Base-by-base conservation (phyloP, 2,329 filamentous ascomycete species). In the Juglanconis oblonga region DNA sequence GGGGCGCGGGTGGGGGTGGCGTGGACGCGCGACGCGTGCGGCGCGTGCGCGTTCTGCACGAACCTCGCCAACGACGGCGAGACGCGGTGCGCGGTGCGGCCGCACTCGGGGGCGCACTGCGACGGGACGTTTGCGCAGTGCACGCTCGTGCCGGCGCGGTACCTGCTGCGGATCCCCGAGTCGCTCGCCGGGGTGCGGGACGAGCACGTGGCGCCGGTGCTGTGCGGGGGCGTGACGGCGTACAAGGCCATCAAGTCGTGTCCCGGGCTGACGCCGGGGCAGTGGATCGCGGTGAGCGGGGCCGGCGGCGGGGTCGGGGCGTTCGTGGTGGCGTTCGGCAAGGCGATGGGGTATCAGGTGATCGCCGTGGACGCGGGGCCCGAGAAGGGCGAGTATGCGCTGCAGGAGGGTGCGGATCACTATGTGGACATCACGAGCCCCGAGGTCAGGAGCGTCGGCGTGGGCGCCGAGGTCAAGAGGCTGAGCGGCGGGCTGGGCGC, bases 161-260 rank as follows among this genome's bases (percentile, higher is more conserved):
- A 78, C 56, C 56, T 75, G 0, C 58, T 71, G 8, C 64, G 62
- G 13, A 62, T 75, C 14, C 71, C 74, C 2, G 61, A 63, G 0
- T 58, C 67, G 0, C 59, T 73, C 1, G 69, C 71, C 2, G 66
- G 60, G 13, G 50, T 73, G 5, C 58, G 67, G 0, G 75, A 77
- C 49, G 74, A 77, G 51, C 50, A 68, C 4, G 66, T 78, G 0
- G 76, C 74, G 2, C 77, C 77, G 0, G 70, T 78, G 6, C 61
- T 79, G 36, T 79, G 77, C 56, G 76, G 71, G 0, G 77, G 77
- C 0, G 74, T 78, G 0, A 79, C 77, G 1, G 76, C 76, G 0
- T 79, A 78, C 62, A 76, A 74, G 64, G 76, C 74, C 0, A 54
- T 77, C 52, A 77, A 76, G 63, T 57, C 50, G 4, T 62, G 61